These are phyloP conservation scores for Metschnikowia vanudenii DNA, from an alignment of 805 yeast species.

Conservation along the genomic window DNA sequence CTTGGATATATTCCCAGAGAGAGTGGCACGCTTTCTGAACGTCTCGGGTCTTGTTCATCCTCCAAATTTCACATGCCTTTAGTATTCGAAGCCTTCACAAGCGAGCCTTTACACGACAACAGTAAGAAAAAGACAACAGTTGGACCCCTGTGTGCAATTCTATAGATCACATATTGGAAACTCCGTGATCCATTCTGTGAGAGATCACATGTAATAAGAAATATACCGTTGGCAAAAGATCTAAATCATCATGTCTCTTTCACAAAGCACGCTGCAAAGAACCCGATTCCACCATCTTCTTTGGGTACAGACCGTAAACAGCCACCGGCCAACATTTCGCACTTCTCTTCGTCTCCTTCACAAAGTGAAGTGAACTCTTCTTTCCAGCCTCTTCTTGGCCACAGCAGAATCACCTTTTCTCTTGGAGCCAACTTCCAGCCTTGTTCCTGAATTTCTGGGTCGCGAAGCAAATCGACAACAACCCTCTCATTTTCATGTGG, in stretches of 20 bases:
- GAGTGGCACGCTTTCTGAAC: too few relatives aligned
- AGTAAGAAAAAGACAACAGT: too few relatives aligned
- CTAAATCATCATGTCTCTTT: constrained; percentile 16
- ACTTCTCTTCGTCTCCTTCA: constrained; percentile 40
- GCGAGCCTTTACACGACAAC: too few relatives aligned
- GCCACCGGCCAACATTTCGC: constrained; percentile 63
- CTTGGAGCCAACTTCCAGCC: constrained; percentile 77
- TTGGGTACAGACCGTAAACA: constrained; percentile 84
- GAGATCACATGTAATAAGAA: too few relatives aligned
- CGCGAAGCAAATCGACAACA: constrained; percentile 72
- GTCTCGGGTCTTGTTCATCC: too few relatives aligned
- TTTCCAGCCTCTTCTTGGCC: constrained; percentile 83
- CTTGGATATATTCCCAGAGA: too few relatives aligned
- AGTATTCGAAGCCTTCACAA: too few relatives aligned
- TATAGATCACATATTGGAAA: too few relatives aligned
- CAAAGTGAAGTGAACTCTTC: constrained; percentile 60
- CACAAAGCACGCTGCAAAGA: constrained; percentile 91
- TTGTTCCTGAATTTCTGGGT: constrained; percentile 53
- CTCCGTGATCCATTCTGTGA: too few relatives aligned
- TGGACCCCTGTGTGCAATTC: too few relatives aligned
- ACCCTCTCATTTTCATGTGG: constrained; percentile 93
- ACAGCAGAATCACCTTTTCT: constrained; percentile 66
- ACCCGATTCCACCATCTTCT: constrained; percentile 98
- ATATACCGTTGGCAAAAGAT: too few relatives aligned
- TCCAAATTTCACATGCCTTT: too few relatives aligned